These are phyloP conservation scores for Noccaea caerulescens DNA, from an alignment of 345 rosid species.

Conservation along the genomic window DNA sequence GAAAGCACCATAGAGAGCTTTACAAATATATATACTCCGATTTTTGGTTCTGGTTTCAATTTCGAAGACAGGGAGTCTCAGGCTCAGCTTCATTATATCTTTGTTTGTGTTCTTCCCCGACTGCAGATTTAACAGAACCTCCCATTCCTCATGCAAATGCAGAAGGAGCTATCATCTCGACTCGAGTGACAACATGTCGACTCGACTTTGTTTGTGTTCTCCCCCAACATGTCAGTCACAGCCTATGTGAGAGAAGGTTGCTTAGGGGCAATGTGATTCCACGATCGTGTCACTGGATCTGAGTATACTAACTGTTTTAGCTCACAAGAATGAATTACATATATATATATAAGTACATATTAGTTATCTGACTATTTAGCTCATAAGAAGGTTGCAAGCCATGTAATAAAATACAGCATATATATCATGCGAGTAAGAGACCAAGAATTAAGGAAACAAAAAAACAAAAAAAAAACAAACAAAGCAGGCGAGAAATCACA, in stretches of 20 bases:
- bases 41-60: too few relatives aligned
- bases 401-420: constrained; percentile 26
- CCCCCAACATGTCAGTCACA: too few relatives aligned
- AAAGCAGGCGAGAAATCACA: constrained; percentile 21
- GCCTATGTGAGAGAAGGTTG: neutral
- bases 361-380: neutral
- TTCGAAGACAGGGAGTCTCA: neutral
- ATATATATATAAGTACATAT: neutral
- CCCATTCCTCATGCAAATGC: too few relatives aligned
- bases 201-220: too few relatives aligned
- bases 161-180: neutral
- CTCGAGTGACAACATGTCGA: neutral
- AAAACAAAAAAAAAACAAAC: constrained; percentile 22
- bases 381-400: constrained; percentile 14
- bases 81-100: neutral
- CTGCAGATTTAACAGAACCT: too few relatives aligned
- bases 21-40: too few relatives aligned
- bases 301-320: neutral
- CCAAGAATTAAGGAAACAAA: neutral
- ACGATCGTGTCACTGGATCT: neutral
- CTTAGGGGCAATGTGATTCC: neutral
- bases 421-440: constrained; percentile 10
- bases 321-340: neutral
- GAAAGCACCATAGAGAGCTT: too few relatives aligned
- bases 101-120: too few relatives aligned